These are phyloP conservation scores for Rhizopogon salebrosus DNA, from an alignment of 768 basidiomycete species.

Conservation along the genomic window DNA sequence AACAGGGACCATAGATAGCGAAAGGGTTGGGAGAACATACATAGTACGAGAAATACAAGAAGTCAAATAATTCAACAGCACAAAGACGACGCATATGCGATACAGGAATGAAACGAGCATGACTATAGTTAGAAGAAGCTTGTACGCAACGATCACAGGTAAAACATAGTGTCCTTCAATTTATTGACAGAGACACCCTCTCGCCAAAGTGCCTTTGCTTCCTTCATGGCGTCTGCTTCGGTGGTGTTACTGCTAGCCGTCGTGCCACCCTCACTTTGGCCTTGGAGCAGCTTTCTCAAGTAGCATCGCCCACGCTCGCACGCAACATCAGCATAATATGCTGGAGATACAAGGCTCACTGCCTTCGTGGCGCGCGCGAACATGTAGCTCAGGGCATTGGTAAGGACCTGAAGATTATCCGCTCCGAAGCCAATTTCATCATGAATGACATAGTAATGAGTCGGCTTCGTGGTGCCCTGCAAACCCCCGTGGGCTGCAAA, in stretches of 20 bases:
- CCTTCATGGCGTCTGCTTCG: constrained; percentile 47
- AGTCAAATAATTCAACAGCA: too few relatives aligned
- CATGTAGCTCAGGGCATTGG: constrained; percentile 49
- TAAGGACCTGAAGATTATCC: constrained; percentile 49
- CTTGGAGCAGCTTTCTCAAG: constrained; percentile 43
- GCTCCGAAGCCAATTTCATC: constrained; percentile 48
- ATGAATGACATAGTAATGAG: constrained; percentile 51
- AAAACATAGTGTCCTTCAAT: constrained; percentile 66
- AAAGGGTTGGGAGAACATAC: too few relatives aligned
- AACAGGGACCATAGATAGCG: too few relatives aligned
- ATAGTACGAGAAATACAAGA: too few relatives aligned
- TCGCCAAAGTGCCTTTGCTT: constrained; percentile 53
- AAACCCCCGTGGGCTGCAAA: constrained; percentile 38
- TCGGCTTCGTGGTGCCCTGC: constrained; percentile 45
- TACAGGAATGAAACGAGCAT: too few relatives aligned
- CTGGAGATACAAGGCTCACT: constrained; percentile 31
- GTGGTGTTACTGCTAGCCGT: constrained; percentile 27
- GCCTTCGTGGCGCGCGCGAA: constrained; percentile 56
- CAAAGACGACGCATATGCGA: too few relatives aligned
- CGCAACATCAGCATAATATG: constrained; percentile 41
- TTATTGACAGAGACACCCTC: constrained; percentile 42
- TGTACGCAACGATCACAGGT: too few relatives aligned
- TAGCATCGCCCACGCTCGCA: constrained; percentile 54
- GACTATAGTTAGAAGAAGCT: too few relatives aligned
- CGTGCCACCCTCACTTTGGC: constrained; percentile 20